phyloP scores from a whole-genome alignment of 2,329 filamentous ascomycete genomes.

The Cladosporium sp. region DNA sequence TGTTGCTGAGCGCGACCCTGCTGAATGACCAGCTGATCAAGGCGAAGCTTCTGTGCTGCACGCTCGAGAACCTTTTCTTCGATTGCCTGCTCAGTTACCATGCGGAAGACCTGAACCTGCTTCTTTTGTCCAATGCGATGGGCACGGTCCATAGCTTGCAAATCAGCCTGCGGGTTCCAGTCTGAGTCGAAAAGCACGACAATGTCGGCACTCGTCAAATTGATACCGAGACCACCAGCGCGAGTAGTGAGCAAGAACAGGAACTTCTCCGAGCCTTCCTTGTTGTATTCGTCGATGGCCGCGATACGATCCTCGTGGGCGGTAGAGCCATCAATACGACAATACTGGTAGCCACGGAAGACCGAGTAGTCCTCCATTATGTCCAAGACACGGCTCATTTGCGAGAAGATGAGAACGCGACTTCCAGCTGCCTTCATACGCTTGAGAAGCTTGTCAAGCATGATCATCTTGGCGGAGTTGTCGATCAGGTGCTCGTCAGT shows the following conservation, averaged over 20 bases:
- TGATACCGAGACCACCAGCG: slow-evolving; percentile 94
- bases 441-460: slow-evolving; percentile 86
- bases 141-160: slow-evolving; percentile 98
- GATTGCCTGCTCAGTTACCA: slow-evolving; percentile 96
- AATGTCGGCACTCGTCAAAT: slow-evolving; percentile 91
- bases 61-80: slow-evolving; percentile 97
- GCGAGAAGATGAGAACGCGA: slow-evolving; percentile 96
- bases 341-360: slow-evolving; percentile 92
- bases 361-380: slow-evolving; percentile 98
- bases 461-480: slow-evolving; percentile 96
- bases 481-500: slow-evolving; percentile 93
- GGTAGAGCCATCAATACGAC: slow-evolving; percentile 93
- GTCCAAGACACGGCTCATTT: slow-evolving; percentile 96
- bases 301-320: slow-evolving; percentile 97
- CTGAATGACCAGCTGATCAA: slow-evolving; percentile 97
- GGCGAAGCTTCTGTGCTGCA: slow-evolving; percentile 91
- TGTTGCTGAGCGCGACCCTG: slow-evolving; percentile 92
- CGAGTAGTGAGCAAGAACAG: slow-evolving; percentile 93
- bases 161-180: slow-evolving; percentile 97
- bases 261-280: slow-evolving; percentile 91
- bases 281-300: slow-evolving; percentile 98
- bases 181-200: slow-evolving; percentile 97
- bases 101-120: slow-evolving; percentile 93
- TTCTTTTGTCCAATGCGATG: slow-evolving; percentile 99
- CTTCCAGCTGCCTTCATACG: slow-evolving; percentile 84